Evolutionary conservation across 2,329 filamentous ascomycete genomes (phyloP).

Genomic region (Fonsecaea erecta): DNA sequence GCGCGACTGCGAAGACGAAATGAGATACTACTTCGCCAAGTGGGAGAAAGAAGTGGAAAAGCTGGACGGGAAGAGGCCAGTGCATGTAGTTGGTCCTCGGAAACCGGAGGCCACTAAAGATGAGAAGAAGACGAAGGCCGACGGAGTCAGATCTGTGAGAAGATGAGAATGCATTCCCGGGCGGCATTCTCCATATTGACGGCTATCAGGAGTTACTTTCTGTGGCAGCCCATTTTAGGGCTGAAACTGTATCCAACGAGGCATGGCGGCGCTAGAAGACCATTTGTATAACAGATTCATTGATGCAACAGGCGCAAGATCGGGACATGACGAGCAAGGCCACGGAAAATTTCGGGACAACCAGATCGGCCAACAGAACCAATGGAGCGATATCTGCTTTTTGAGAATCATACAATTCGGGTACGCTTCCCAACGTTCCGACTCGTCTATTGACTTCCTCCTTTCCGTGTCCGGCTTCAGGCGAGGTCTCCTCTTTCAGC

Average conservation of each 20-base stretch:
- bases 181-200: neutral
- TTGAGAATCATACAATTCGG: neutral
- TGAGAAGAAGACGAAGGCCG: neutral
- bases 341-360: neutral
- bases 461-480: conserved; percentile 10
- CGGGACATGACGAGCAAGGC: neutral
- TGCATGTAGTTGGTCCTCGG: conserved; percentile 12
- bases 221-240: neutral
- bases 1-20: conserved; percentile 73
- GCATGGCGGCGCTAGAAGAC: neutral
- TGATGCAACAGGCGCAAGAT: neutral
- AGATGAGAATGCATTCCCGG: neutral
- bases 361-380: conserved; percentile 1
- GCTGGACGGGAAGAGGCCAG: conserved; percentile 28
- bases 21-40: conserved; percentile 58
- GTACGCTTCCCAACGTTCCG: neutral
- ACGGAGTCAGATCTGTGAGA: neutral
- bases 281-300: neutral
- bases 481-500: conserved; percentile 31
- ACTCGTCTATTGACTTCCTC: neutral
- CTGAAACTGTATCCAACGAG: neutral
- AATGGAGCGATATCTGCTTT: conserved; percentile 1
- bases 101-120: conserved; percentile 1
- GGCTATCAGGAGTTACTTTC: neutral
- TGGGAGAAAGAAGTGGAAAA: conserved; percentile 46